These are phyloP conservation scores for Viridothelium virens DNA, from an alignment of 495 filamentous ascomycete genomes.

Conservation along the genomic window DNA sequence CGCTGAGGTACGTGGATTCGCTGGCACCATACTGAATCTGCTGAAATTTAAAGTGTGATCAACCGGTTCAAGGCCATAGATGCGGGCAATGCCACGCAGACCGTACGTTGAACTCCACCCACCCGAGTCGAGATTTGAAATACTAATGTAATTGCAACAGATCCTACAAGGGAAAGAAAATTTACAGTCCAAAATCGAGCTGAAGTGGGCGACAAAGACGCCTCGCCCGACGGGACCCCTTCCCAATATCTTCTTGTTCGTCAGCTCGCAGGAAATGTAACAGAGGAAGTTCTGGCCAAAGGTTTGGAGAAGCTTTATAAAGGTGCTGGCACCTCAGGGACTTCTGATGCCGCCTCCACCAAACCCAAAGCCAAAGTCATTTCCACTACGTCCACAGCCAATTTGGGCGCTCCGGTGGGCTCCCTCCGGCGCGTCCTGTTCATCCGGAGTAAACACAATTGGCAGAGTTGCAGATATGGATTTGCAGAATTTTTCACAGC, in stretches of 20 bases:
- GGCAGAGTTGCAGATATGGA: constrained; percentile 79
- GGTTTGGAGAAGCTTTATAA: constrained; percentile 73
- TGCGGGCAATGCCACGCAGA: neutral
- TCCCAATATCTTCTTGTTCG: constrained; percentile 79
- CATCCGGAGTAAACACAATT: constrained; percentile 62
- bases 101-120: neutral
- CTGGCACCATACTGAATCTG: neutral
- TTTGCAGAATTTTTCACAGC: constrained; percentile 80
- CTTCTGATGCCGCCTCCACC: constrained; percentile 23
- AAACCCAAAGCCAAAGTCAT: constrained; percentile 60
- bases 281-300: constrained; percentile 68
- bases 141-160: neutral
- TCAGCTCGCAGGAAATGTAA: constrained; percentile 63
- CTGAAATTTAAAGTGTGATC: neutral
- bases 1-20: neutral
- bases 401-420: constrained; percentile 66
- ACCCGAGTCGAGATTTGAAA: neutral
- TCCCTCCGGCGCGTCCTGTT: constrained; percentile 71
- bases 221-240: constrained; percentile 60
- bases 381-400: constrained; percentile 65
- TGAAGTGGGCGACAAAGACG: constrained; percentile 63
- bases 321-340: constrained; percentile 39
- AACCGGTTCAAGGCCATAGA: neutral
- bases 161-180: constrained; percentile 46
- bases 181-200: neutral